phyloP scores from a whole-genome alignment of 345 rosid species.

The Melaleuca quinquenervia region DNA sequence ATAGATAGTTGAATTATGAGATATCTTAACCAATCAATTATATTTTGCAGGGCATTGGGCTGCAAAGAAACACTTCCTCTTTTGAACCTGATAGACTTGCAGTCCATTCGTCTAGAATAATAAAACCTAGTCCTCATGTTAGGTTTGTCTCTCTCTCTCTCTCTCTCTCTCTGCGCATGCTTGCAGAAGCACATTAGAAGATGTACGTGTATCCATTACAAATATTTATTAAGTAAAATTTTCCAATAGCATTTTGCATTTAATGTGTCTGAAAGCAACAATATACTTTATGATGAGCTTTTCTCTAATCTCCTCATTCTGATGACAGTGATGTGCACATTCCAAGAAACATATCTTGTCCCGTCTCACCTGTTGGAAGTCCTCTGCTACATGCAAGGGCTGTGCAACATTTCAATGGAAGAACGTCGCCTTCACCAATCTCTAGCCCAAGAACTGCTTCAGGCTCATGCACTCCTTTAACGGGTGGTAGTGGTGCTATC shows the following conservation, averaged over 20 bases:
- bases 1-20: background rate
- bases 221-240: background rate
- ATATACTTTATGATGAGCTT: background rate
- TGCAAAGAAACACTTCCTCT: constrained; percentile 22
- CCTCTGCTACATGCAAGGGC: constrained; percentile 45
- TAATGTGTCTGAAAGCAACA: background rate
- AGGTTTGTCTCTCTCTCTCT: constrained; percentile 27
- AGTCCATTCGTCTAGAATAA: constrained; percentile 41
- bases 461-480: constrained; percentile 49
- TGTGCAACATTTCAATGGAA: constrained; percentile 40
- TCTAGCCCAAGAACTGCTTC: constrained; percentile 51
- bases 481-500: constrained; percentile 38
- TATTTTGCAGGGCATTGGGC: constrained; percentile 33
- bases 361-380: constrained; percentile 58
- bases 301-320: constrained; percentile 3
- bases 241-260: background rate
- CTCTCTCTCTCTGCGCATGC: background rate
- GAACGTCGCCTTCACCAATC: constrained; percentile 56
- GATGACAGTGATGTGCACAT: constrained; percentile 33
- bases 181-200: background rate
- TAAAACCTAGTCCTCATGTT: constrained; percentile 14
- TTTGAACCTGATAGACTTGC: constrained; percentile 43
- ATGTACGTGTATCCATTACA: background rate
- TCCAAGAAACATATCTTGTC: constrained; percentile 46
- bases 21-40: background rate